Evolutionary conservation across 75 land plant genomes (phyloP), one percentile per base, ranked within the genome.

Genomic region (Pinus tabuliformis): DNA sequence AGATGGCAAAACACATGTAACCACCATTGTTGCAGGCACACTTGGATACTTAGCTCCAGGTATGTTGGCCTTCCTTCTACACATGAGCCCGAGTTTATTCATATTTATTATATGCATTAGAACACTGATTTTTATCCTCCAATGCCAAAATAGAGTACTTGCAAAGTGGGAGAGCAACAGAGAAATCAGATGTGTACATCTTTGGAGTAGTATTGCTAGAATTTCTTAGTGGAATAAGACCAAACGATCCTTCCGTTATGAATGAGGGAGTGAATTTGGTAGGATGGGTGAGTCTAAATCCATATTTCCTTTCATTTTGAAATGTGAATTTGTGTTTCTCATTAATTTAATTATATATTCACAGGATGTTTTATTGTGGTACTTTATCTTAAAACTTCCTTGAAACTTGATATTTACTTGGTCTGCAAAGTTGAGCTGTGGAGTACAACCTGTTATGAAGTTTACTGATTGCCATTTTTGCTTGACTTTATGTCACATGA

Each of bases 1-100:
- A 66, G 96, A 93, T 58, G 91, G 87, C 68, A 89, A 88, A 60
- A 81, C 93, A 17, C 96, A 95, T 83, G 89, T 95, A n/a, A 93
- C 98, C 5, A 95, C 97, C 24, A 89, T 93, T 42, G 94, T 95
- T 75, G 98, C 96, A 68, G 98, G 98, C 58, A 95, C 98, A 20
- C 93, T 95, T 80, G 98, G 98, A 70, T 95, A 95, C 77, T 73
- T 95, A 59, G 98, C 96, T 73, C 98, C 98, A 83, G 98, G 98
- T 95, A 66, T 66, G 77, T 78, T 63, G 7, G 42, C 72, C 49
- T 76, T 28, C 5, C 12, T 2, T 15, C 6, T 73, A 37, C 4
- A 2, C 42, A 54, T 18, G 33, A 63, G 16, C 68, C 33, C 36
- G 15, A 7, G 5, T 61, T 76, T 42, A 37, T 28, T 26, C 26